phyloP scores from a whole-genome alignment of 208 protist species.

The Crithidia fasciculata region DNA sequence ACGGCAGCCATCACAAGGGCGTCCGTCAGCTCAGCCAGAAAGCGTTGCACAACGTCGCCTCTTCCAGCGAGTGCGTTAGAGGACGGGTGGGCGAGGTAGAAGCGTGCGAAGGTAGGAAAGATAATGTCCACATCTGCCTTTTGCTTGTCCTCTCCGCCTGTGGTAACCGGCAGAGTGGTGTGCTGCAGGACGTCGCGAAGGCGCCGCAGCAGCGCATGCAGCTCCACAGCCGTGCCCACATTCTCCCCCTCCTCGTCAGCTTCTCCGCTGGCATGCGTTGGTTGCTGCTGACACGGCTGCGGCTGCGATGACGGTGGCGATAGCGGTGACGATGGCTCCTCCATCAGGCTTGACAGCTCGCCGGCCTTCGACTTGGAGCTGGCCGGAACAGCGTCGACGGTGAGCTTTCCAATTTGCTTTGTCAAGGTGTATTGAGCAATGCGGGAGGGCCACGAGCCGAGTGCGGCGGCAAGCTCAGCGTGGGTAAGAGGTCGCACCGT shows the following conservation, averaged over 20 bases:
- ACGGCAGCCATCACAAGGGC: slow-evolving; percentile 17
- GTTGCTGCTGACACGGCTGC: not conserved
- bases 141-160: not conserved
- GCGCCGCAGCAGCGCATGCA: slow-evolving; percentile 8
- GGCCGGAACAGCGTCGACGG: not conserved
- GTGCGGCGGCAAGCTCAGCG: slow-evolving; percentile 7
- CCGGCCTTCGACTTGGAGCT: too few species aligned
- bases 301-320: not conserved
- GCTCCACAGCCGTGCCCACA: not conserved
- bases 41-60: slow-evolving; percentile 5
- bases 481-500: too few species aligned
- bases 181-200: slow-evolving; percentile 17
- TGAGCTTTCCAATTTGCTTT: not conserved
- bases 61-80: not conserved
- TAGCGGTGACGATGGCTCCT: not conserved
- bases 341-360: not conserved
- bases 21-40: slow-evolving; percentile 6
- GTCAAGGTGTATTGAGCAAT: slow-evolving; percentile 30
- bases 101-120: slow-evolving; percentile 35
- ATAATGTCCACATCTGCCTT: not conserved
- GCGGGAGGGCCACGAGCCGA: slow-evolving; percentile 36
- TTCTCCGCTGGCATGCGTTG: not conserved
- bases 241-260: not conserved
- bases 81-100: slow-evolving; percentile 15
- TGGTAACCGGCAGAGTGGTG: slow-evolving; percentile 4